Conservation (phyloP, 306 rosid genomes). For the Gillenia trifoliata region DNA sequence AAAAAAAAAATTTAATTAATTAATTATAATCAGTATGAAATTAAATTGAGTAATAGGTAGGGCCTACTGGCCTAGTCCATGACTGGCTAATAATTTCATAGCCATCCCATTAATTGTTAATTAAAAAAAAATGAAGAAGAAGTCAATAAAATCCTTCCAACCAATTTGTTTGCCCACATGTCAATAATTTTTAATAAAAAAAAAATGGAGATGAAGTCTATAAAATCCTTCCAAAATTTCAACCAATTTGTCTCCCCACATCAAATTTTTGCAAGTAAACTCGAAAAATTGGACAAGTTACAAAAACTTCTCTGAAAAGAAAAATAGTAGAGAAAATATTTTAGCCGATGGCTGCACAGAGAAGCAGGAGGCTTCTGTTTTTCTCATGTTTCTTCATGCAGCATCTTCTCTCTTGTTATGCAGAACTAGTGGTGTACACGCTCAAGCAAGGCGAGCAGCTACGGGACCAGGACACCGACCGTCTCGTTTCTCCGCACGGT, state of each 20-base stretch:
- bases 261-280: neutral
- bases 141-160: neutral
- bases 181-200: neutral
- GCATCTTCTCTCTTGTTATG: neutral
- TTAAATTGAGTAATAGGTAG: neutral
- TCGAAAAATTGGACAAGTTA: fast-evolving
- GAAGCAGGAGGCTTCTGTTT: neutral
- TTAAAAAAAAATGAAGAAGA: neutral
- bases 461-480: neutral
- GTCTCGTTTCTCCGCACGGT: slow-evolving; percentile 16
- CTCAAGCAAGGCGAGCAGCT: slow-evolving; percentile 24
- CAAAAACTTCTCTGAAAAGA: neutral
- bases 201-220: neutral
- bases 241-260: neutral
- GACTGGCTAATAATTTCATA: neutral
- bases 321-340: too few species aligned
- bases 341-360: neutral
- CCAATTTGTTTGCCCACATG: neutral
- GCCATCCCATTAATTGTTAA: neutral
- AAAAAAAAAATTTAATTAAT: neutral
- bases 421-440: neutral
- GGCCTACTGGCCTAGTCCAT: too few species aligned
- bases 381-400: neutral
- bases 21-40: neutral
- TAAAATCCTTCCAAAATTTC: neutral